These are phyloP conservation scores for Nakazawaea molendinolei DNA, from an alignment of 805 yeast species.

Conservation along the genomic window DNA sequence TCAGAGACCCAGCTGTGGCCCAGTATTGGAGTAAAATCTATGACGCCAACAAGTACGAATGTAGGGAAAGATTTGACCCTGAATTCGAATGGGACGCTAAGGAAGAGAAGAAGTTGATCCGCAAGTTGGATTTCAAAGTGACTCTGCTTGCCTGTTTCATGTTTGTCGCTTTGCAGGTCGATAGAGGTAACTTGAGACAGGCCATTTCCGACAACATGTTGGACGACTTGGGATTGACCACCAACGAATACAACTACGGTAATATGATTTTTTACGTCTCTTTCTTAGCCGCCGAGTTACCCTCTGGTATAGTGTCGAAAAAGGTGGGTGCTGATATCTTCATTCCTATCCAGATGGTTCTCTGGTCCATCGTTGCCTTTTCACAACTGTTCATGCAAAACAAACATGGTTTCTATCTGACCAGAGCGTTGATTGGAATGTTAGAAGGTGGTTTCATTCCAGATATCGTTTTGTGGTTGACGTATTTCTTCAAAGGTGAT, in stretches of 20 bases:
- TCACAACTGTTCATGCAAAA: slow-evolving; percentile 23
- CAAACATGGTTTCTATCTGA: slow-evolving; percentile 21
- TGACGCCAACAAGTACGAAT: slow-evolving; percentile 45
- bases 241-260: slow-evolving; percentile 51
- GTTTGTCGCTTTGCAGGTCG: slow-evolving; percentile 50
- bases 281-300: slow-evolving; percentile 48
- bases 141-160: slow-evolving; percentile 45
- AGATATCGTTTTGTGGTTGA: slow-evolving; percentile 26
- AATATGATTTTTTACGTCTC: slow-evolving; percentile 35
- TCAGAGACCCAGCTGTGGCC: slow-evolving; percentile 40
- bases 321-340: slow-evolving; percentile 52
- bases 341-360: slow-evolving; percentile 43
- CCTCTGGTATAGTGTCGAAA: slow-evolving; percentile 56
- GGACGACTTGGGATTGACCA: slow-evolving; percentile 38
- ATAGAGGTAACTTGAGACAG: slow-evolving; percentile 46
- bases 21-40: slow-evolving; percentile 38
- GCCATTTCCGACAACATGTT: slow-evolving; percentile 50
- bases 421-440: slow-evolving; percentile 26
- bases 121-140: slow-evolving; percentile 51
- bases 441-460: slow-evolving; percentile 31
- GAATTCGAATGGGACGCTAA: slow-evolving; percentile 44
- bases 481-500: slow-evolving; percentile 28
- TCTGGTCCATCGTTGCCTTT: slow-evolving; percentile 49
- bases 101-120: slow-evolving; percentile 42
- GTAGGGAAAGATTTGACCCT: slow-evolving; percentile 51